Conservation (phyloP, 805 yeast genomes). For the Candida caryicola region DNA sequence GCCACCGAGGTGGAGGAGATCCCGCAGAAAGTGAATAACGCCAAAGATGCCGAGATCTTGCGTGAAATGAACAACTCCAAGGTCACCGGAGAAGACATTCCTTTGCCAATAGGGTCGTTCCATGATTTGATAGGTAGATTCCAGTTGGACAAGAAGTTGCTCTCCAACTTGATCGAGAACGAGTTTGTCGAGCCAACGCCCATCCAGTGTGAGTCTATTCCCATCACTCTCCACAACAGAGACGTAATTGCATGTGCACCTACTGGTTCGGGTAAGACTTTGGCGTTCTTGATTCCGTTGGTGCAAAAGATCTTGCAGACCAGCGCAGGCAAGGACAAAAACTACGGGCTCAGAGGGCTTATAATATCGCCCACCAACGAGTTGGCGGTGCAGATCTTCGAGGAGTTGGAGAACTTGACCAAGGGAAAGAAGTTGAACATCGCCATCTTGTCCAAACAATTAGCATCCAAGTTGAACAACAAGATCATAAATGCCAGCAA, state of each 20-base stretch:
- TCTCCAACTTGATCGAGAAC: slow-evolving; percentile 61
- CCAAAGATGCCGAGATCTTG: slow-evolving; percentile 57
- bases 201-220: slow-evolving; percentile 88
- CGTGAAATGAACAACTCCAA: slow-evolving; percentile 65
- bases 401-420: slow-evolving; percentile 59
- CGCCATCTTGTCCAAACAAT: slow-evolving; percentile 67
- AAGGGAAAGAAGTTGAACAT: slow-evolving; percentile 55
- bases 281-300: slow-evolving; percentile 84
- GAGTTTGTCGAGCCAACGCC: slow-evolving; percentile 87
- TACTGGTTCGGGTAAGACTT: slow-evolving; percentile 96
- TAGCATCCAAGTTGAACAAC: slow-evolving; percentile 65
- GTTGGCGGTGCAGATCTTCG: slow-evolving; percentile 79
- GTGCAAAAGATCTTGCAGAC: slow-evolving; percentile 47
- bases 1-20: slow-evolving; percentile 32
- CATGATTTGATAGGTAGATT: slow-evolving; percentile 73
- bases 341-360: slow-evolving; percentile 64
- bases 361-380: slow-evolving; percentile 94
- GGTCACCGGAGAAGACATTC: slow-evolving; percentile 79
- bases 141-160: slow-evolving; percentile 54
- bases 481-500: slow-evolving; percentile 57
- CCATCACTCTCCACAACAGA: slow-evolving; percentile 62
- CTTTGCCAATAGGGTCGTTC: slow-evolving; percentile 89
- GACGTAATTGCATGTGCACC: slow-evolving; percentile 95
- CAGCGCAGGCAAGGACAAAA: slow-evolving; percentile 24
- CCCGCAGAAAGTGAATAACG: slow-evolving; percentile 45